Base-by-base conservation (phyloP, 768 basidiomycete species). In the Tulasnella calospora region DNA sequence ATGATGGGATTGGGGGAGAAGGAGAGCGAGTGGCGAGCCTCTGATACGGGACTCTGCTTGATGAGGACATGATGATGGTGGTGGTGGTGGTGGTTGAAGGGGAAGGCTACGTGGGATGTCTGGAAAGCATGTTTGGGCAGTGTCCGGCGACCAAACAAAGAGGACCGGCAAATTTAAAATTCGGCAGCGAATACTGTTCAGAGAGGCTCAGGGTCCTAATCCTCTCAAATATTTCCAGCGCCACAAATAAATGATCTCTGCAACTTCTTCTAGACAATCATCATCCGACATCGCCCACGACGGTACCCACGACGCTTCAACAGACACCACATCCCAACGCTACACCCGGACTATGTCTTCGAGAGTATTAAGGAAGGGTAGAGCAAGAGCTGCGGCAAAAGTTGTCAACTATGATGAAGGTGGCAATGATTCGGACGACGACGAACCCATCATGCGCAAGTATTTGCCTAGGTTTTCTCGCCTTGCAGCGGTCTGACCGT, bases 321-420 rank as follows among this genome's bases (percentile, higher is more conserved):
- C 74, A 47, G n/a, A 36, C 57, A 27, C 33, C 55, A 33, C 47
- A 61, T 33, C 47, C 38, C 30, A 76, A n/a, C 75, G 8, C 41
- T 0, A 76, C n/a, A 38, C 15, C 17, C 40, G 35, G 23, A 67
- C 47, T 30, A 76, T 76, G 75, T 57, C 51, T 30, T 38, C 75
- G 27, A 46, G 75, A 21, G 75, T 76, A 13, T 51, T 76, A 35
- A 76, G 75, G 38, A 76, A 76, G 27, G 47, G 30, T 27, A 76
- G 57, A 55, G 47, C 75, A 46, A 30, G 75, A 38, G 55, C 51
- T 46, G 71, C 71, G 10, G 71, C 71, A 33, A 55, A 55, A 40
- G 61, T 44, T 13, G 61, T 76, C 38, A 61, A 76, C 57, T 51
- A 76, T 36, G 55, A 76, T 44, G 75, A 76, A 55, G 57, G 61